Evolutionary conservation across 441 rosid genomes (phyloP).

Genomic region (Bocquillonia castaneifolia): DNA sequence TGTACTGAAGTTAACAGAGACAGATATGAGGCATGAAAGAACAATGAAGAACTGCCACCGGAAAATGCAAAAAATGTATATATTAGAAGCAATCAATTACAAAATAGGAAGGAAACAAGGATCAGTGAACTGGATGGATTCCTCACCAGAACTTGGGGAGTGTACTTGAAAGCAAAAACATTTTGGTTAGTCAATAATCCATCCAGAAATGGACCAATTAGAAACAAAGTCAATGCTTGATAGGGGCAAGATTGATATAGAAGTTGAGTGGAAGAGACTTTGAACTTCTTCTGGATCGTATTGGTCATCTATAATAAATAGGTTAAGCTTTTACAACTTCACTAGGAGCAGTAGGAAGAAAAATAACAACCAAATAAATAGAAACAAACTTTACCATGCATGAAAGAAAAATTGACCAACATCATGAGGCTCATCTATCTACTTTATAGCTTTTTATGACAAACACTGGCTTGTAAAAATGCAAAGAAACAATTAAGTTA

Average conservation of each 20-base stretch:
- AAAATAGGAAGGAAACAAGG: neutral
- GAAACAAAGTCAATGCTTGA: constrained; percentile 86
- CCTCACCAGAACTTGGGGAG: constrained; percentile 91
- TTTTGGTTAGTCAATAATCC: constrained; percentile 81
- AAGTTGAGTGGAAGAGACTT: constrained; percentile 96
- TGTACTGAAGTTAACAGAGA: constrained; percentile 97
- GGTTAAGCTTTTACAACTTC: constrained; percentile 46
- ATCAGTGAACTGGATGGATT: too few species aligned
- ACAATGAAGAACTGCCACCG: constrained; percentile 92
- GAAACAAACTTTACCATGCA: neutral
- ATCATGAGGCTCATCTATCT: neutral
- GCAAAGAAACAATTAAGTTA: neutral
- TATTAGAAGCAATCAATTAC: constrained; percentile 17
- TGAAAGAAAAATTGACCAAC: neutral
- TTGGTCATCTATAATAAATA: constrained; percentile 74
- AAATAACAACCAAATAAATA: neutral
- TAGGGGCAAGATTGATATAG: constrained; percentile 97
- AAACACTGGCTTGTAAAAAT: neutral
- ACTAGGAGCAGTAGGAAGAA: constrained; percentile 8
- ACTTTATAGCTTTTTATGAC: neutral
- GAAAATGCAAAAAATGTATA: neutral
- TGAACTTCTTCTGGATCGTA: constrained; percentile 97
- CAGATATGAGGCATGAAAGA: constrained; percentile 91
- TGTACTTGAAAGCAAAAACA: constrained; percentile 93
- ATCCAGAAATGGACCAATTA: constrained; percentile 86